Evolutionary conservation across 2,329 filamentous ascomycete genomes (phyloP).

Genomic region (Epicoccum sorghinum): DNA sequence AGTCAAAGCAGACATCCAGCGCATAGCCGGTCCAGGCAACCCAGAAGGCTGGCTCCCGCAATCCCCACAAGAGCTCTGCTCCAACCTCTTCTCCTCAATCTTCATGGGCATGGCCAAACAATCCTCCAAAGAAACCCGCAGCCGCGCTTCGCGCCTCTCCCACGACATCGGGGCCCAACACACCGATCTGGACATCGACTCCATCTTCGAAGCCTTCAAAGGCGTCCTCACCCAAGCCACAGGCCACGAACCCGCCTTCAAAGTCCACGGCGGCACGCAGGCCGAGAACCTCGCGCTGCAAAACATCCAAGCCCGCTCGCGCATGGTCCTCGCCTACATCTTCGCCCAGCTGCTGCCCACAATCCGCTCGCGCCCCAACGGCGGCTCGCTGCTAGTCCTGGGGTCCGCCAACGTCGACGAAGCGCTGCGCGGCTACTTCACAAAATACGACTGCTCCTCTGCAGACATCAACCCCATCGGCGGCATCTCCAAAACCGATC

Average conservation of each 20-base stretch:
- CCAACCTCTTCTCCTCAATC: constrained; percentile 62
- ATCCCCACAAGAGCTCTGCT: constrained; percentile 65
- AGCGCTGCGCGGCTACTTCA: constrained; percentile 62
- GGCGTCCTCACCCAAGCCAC: constrained; percentile 64
- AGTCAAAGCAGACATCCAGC: constrained; percentile 61
- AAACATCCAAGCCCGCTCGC: constrained; percentile 67
- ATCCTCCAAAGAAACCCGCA: constrained; percentile 50
- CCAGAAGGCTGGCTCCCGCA: constrained; percentile 58
- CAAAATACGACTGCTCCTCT: constrained; percentile 71
- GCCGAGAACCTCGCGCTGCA: constrained; percentile 70
- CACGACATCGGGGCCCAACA: constrained; percentile 73
- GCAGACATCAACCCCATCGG: constrained; percentile 64
- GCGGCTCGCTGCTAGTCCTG: constrained; percentile 67
- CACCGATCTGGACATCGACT: constrained; percentile 71
- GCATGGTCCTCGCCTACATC: constrained; percentile 71
- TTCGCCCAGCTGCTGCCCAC: constrained; percentile 69
- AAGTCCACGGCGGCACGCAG: constrained; percentile 66
- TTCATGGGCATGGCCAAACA: constrained; percentile 34
- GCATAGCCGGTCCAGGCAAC: constrained; percentile 58
- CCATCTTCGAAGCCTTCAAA: constrained; percentile 65
- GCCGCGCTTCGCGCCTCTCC: constrained; percentile 67
- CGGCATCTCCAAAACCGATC: constrained; percentile 67
- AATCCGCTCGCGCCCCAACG: constrained; percentile 62
- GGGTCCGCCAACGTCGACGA: constrained; percentile 67
- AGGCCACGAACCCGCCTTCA: constrained; percentile 66